Evolutionary conservation across 352 stramenopile genomes (phyloP).

Genomic region (Pythium chondricola): DNA sequence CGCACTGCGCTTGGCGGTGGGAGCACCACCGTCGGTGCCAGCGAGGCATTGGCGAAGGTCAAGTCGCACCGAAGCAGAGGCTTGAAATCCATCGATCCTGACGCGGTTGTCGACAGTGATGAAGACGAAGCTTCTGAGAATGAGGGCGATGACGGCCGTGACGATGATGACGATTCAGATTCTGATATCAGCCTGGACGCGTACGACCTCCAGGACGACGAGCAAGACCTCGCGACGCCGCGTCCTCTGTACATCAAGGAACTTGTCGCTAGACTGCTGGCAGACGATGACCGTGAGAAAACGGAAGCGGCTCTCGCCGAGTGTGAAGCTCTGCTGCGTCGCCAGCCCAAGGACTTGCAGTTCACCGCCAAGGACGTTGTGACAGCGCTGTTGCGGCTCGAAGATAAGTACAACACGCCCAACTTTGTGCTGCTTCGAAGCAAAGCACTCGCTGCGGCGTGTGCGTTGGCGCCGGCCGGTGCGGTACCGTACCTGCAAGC

Average conservation of each 20-base stretch:
- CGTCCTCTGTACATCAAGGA: slow-evolving; percentile 73
- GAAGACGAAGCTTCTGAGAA: slow-evolving; percentile 18
- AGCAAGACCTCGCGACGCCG: slow-evolving; percentile 52
- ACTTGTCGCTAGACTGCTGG: slow-evolving; percentile 40
- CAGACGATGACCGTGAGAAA: slow-evolving; percentile 55
- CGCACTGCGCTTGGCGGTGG: too few relatives aligned
- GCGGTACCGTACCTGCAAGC: slow-evolving; percentile 49
- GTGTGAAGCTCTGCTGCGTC: slow-evolving; percentile 47
- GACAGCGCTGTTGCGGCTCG: slow-evolving; percentile 49
- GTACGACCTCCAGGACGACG: slow-evolving; percentile 61
- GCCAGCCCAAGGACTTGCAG: slow-evolving; percentile 50
- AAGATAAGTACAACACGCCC: slow-evolving; percentile 65
- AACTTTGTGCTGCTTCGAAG: slow-evolving; percentile 43
- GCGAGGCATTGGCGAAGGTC: too few relatives aligned
- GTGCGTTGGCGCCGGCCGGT: slow-evolving; percentile 33
- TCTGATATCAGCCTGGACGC: slow-evolving; percentile 66
- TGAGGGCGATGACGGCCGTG: slow-evolving; percentile 20
- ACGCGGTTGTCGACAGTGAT: slow-evolving; percentile 57
- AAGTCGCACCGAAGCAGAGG: slow-evolving; percentile 7
- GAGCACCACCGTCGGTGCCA: too few relatives aligned
- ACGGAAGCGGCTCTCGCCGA: slow-evolving; percentile 44
- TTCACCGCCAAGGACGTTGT: slow-evolving; percentile 50
- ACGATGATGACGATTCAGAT: slow-evolving; percentile 32
- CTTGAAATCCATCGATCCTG: slow-evolving; percentile 38
- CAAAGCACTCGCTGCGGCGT: slow-evolving; percentile 42